Percentiles rank a stretch among this genome's conserved stretches.
phyloP scores from a whole-genome alignment of 2,329 filamentous ascomycete genomes.

The Penicillium sp. region DNA sequence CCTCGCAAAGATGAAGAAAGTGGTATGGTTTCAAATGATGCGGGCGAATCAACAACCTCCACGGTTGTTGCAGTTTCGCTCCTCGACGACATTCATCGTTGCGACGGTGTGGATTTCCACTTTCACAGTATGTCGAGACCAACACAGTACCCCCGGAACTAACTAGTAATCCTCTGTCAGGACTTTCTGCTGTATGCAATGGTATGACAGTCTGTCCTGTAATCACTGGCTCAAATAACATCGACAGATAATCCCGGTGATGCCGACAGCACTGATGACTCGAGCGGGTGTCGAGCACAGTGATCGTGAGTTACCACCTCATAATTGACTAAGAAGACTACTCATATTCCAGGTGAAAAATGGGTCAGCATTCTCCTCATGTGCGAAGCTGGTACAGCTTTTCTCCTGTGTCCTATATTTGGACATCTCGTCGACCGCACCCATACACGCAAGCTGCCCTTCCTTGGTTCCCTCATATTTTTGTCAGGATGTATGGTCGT shows the following conservation, averaged over 20 bases:
- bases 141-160: background rate
- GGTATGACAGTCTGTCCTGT: slow-evolving; percentile 13
- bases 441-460: slow-evolving; percentile 50
- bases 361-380: slow-evolving; percentile 30
- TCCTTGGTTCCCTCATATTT: slow-evolving; percentile 51
- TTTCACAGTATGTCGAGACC: slow-evolving; percentile 23
- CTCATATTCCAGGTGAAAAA: slow-evolving; percentile 19
- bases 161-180: slow-evolving; percentile 8
- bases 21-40: slow-evolving; percentile 1
- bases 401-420: slow-evolving; percentile 27
- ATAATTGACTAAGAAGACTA: too few relatives aligned
- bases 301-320: slow-evolving; percentile 21
- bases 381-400: slow-evolving; percentile 24
- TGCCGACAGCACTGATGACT: slow-evolving; percentile 25
- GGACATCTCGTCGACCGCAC: slow-evolving; percentile 27
- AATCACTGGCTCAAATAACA: background rate
- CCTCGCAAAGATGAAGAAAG: background rate
- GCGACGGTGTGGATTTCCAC: slow-evolving; percentile 46
- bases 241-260: slow-evolving; percentile 27
- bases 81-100: slow-evolving; percentile 54
- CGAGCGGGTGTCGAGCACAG: slow-evolving; percentile 22
- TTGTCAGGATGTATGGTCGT: slow-evolving; percentile 52
- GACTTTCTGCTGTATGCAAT: slow-evolving; percentile 30
- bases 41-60: slow-evolving; percentile 14
- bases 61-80: slow-evolving; percentile 47